These are phyloP conservation scores for Fusarium subglutinans DNA, from an alignment of 2,329 filamentous ascomycete species.

Conservation along the genomic window DNA sequence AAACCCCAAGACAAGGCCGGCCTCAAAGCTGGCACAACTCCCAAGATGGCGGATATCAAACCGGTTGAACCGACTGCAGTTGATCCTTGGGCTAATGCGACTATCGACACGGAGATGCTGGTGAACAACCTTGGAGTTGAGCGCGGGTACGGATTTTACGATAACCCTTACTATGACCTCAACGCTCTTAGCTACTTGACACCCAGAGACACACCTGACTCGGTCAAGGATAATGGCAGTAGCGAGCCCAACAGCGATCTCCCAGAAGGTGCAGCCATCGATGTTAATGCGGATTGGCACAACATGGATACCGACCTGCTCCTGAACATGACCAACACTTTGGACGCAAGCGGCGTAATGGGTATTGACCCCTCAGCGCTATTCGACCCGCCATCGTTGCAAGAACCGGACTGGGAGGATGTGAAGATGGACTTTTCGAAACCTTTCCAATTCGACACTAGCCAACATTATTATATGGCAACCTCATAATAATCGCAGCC, in stretches of 20 bases:
- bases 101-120: constrained; percentile 60
- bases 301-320: constrained; percentile 56
- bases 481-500: constrained; percentile 26
- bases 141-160: constrained; percentile 46
- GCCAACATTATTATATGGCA: constrained; percentile 48
- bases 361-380: constrained; percentile 44
- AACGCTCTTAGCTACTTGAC: constrained; percentile 65
- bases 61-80: constrained; percentile 32
- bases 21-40: constrained; percentile 43
- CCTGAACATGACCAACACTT: constrained; percentile 52
- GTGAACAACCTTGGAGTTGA: constrained; percentile 49
- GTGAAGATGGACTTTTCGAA: constrained; percentile 60
- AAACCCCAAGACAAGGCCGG: constrained; percentile 51
- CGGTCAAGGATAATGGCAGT: constrained; percentile 66
- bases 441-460: constrained; percentile 61
- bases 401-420: constrained; percentile 60
- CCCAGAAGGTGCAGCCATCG: constrained; percentile 62
- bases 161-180: constrained; percentile 51
- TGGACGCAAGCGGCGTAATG: constrained; percentile 31
- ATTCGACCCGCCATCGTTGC: constrained; percentile 32
- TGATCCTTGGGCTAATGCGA: constrained; percentile 54
- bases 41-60: constrained; percentile 46
- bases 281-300: constrained; percentile 63
- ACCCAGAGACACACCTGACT: constrained; percentile 72
- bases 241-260: constrained; percentile 72